Conservation (phyloP, 257 asterid species). For the Solanum paucissectum region DNA sequence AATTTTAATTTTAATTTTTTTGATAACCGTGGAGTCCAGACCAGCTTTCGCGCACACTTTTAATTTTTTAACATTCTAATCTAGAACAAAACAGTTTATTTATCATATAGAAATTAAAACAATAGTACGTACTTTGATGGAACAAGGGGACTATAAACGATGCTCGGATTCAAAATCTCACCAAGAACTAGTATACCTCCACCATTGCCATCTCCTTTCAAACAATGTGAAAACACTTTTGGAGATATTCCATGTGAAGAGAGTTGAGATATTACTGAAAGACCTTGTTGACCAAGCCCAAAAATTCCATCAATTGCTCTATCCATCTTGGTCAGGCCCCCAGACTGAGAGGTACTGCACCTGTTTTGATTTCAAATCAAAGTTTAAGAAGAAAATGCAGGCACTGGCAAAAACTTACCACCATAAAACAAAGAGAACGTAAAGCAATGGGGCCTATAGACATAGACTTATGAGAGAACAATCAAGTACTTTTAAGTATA, state of each 20-base stretch:
- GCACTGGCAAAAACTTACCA: not conserved
- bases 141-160: constrained; percentile 88
- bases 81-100: constrained; percentile 5
- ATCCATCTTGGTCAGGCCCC: constrained; percentile 70
- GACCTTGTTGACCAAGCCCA: constrained; percentile 72
- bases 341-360: constrained; percentile 74
- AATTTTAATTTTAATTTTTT: not conserved
- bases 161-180: constrained; percentile 76
- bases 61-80: not conserved
- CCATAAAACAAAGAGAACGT: not conserved
- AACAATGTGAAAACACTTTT: constrained; percentile 75
- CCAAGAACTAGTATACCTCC: constrained; percentile 94
- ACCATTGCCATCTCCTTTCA: constrained; percentile 80
- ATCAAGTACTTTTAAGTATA: not conserved
- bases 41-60: not conserved
- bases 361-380: constrained; percentile 26
- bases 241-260: constrained; percentile 73
- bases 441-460: not conserved
- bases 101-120: constrained; percentile 3
- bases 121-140: constrained; percentile 76
- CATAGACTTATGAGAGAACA: not conserved
- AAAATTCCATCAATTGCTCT: constrained; percentile 90
- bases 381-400: not conserved
- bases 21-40: too few relatives aligned
- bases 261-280: constrained; percentile 70